phyloP scores from a whole-genome alignment of 192 early-diverging fungal species.

The Backusella tarrabulga region DNA sequence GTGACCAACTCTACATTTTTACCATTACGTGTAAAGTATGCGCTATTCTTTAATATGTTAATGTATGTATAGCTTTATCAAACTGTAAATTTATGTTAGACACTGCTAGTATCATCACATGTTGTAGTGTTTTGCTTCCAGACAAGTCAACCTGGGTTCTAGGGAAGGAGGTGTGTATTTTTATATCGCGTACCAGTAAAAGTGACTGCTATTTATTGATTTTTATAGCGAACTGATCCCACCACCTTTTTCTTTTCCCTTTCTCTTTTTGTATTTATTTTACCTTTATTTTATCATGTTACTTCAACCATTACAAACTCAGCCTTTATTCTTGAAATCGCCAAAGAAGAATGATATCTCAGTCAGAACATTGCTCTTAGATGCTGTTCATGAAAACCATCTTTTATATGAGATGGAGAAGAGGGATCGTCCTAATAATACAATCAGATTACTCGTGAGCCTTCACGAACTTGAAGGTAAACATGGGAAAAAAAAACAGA shows the following conservation, averaged over 20 bases:
- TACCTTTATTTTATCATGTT: background rate
- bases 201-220: background rate
- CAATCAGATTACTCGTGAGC: constrained; percentile 7
- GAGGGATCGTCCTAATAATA: constrained; percentile 15
- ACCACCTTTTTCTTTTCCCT: background rate
- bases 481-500: background rate
- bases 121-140: too few species aligned
- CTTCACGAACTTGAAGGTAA: constrained; percentile 23
- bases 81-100: too few species aligned
- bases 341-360: constrained; percentile 5
- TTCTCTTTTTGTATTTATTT: background rate
- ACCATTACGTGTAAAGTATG: too few species aligned
- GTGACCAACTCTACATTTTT: too few species aligned
- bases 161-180: too few species aligned
- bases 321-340: constrained; percentile 4
- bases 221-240: background rate
- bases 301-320: constrained; percentile 4
- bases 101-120: too few species aligned
- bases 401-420: constrained; percentile 15
- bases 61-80: too few species aligned
- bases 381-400: constrained; percentile 10
- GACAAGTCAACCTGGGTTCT: too few species aligned
- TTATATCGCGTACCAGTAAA: background rate
- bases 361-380: background rate
- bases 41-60: too few species aligned